Evolutionary conservation across 805 yeast genomes (phyloP).

Genomic region (Wickerhamomyces queroliae): DNA sequence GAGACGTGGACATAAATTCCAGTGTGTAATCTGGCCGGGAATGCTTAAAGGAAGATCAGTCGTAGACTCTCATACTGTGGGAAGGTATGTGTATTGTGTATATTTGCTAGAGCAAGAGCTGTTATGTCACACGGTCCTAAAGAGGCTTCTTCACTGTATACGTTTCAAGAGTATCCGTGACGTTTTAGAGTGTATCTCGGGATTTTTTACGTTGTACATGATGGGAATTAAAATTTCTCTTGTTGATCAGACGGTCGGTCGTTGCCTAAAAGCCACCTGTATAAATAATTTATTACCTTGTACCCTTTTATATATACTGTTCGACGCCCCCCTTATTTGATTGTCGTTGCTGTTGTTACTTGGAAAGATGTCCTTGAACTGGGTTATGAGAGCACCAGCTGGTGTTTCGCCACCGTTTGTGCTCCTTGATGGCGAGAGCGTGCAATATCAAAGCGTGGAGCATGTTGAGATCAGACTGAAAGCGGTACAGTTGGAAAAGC

Average conservation of each 20-base stretch:
- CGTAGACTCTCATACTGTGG: too few species aligned
- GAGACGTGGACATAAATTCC: too few species aligned
- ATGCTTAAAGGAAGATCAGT: too few species aligned
- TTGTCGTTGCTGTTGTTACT: not conserved
- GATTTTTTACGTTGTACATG: not conserved
- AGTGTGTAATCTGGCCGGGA: too few species aligned
- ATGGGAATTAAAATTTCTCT: not conserved
- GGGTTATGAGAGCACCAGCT: constrained; percentile 19
- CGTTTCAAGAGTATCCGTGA: not conserved
- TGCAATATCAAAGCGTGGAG: constrained; percentile 14
- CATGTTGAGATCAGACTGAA: constrained; percentile 8
- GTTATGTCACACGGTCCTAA: too few species aligned
- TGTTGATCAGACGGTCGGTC: not conserved
- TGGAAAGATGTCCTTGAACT: constrained; percentile 26
- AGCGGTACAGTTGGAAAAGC: constrained; percentile 16
- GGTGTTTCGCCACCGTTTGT: constrained; percentile 16
- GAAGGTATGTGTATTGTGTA: too few species aligned
- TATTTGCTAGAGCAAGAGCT: too few species aligned
- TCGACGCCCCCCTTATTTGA: too few species aligned
- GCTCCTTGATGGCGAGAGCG: constrained; percentile 19
- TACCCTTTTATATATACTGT: too few species aligned
- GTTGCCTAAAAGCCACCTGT: too few species aligned
- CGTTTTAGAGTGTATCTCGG: not conserved
- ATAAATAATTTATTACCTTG: too few species aligned
- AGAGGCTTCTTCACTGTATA: too few species aligned